Evolutionary conservation across 495 filamentous ascomycete genomes (phyloP).

Genomic region (Thozetella sp.): DNA sequence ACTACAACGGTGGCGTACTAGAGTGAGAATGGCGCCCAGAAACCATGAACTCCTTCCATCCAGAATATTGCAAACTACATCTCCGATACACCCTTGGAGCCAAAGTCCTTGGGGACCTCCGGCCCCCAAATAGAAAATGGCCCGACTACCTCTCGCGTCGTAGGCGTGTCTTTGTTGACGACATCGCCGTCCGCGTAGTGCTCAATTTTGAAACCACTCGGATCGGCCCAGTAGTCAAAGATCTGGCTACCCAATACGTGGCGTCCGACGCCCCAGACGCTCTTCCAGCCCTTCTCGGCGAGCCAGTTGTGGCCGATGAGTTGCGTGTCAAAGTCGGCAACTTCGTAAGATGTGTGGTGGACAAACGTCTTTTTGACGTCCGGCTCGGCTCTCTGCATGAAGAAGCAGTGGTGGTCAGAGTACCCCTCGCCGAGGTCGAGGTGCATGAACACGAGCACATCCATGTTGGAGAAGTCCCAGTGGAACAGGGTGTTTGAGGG

Average conservation of each 20-base stretch:
- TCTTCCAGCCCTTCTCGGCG: constrained; percentile 48
- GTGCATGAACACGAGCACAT: constrained; percentile 14
- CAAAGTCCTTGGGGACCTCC: constrained; percentile 13
- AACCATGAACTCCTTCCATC: no score
- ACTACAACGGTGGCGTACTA: no score
- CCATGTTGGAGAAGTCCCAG: constrained; percentile 10
- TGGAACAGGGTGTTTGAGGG: constrained; percentile 24
- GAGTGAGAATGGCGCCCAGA: no score
- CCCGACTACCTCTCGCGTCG: constrained; percentile 12
- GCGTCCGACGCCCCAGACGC: constrained; percentile 62
- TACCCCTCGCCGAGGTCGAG: constrained; percentile 14
- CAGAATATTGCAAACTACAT: no score
- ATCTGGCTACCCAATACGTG: constrained; percentile 54
- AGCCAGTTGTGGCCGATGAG: constrained; percentile 62
- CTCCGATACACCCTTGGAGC: neutral
- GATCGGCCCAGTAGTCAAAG: constrained; percentile 63
- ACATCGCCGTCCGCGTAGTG: constrained; percentile 60
- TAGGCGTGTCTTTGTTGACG: constrained; percentile 52
- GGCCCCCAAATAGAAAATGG: constrained; percentile 13
- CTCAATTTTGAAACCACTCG: constrained; percentile 50
- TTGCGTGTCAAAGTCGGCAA: constrained; percentile 64
- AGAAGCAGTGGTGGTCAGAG: constrained; percentile 59
- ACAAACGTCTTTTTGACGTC: constrained; percentile 41
- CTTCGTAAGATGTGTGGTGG: constrained; percentile 62
- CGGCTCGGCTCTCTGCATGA: constrained; percentile 42